These are phyloP conservation scores for Pulicaria dysenterica DNA, from an alignment of 129 eudicot species.

Conservation along the genomic window DNA sequence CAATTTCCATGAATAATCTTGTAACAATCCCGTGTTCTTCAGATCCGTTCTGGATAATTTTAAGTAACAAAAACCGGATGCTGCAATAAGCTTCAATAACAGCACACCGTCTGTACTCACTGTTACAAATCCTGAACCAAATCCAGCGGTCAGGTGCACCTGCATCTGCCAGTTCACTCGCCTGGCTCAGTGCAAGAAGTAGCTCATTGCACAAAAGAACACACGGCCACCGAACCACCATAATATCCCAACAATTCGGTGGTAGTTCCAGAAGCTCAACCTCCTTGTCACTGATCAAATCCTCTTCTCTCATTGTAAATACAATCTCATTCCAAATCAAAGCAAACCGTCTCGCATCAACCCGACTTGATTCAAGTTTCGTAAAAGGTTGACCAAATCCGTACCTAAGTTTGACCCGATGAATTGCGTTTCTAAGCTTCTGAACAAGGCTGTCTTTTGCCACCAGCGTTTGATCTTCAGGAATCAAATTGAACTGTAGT, in stretches of 20 bases:
- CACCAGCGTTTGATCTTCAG: conserved; percentile 58
- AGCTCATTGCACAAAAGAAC: conserved; percentile 80
- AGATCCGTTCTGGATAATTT: conserved; percentile 54
- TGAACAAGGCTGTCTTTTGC: conserved; percentile 53
- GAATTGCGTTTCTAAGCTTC: conserved; percentile 64
- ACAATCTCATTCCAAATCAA: conserved; percentile 87
- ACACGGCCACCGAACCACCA: conserved; percentile 97
- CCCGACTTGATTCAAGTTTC: conserved; percentile 78
- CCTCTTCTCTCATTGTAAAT: conserved; percentile 79
- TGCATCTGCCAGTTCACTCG: conserved; percentile 52
- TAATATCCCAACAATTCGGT: conserved; percentile 80
- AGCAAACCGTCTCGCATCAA: conserved; percentile 84
- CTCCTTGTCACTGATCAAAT: conserved; percentile 71
- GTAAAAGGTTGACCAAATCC: conserved; percentile 83
- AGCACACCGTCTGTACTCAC: conserved; percentile 87
- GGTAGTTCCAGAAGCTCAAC: conserved; percentile 79
- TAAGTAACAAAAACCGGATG: conserved; percentile 60
- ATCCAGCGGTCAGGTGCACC: conserved; percentile 68
- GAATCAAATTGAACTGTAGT: conserved; percentile 80
- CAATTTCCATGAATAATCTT: conserved; percentile 58
- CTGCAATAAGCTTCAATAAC: conserved; percentile 83
- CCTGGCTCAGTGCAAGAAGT: conserved; percentile 72
- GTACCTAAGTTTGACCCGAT: conserved; percentile 73
- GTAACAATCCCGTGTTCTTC: conserved; percentile 72
- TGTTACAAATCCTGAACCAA: conserved; percentile 80